Evolutionary conservation across 1,284 basidiomycete genomes (phyloP), one percentile per base, ranked within the genome.

Genomic region (Fomitopsis palustris): DNA sequence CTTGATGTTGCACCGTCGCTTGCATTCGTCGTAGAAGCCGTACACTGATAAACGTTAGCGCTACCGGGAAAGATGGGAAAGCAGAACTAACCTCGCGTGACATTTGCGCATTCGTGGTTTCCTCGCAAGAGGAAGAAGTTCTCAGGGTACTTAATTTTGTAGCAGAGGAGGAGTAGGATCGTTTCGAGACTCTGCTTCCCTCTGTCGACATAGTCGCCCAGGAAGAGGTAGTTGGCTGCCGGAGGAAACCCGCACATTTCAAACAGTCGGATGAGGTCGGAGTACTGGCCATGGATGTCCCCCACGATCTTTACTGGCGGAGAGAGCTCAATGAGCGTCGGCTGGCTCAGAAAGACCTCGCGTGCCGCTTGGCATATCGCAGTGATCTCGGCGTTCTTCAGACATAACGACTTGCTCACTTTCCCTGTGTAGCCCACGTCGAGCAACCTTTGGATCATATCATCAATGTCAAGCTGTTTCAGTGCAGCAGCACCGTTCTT

Each of bases 201-300:
- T 64, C 97, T 83, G 77, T 99, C 97, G 66, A 99, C 97, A 69
- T 99, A 99, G 78, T 99, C 96, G 54, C 96, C 96, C 35, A 98
- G 83, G 81, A 99, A 99, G 61, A 99, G 90, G 75, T 99, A 99
- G 74, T 99, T 99, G 64, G 96, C 91, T 9, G 90, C 85, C 3
- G 97, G 97, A 23, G 97, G 97, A 76, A 98, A 99, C 14, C 97
- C 97, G 70, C 97, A 98, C 96, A 98, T 98, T 76, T 99, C 97
- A 72, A 99, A 99, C 60, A 99, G 79, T 57, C 97, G 89, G 68
- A 99, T 96, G 69, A 99, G 86, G 80, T 99, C 97, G 61, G 93
- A 95, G 75, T 98, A 99, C 77, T 98, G 96, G 4, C 97, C 97
- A 73, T 99, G 97, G 3, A 98, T 96, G 75, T 99, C 97, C 31